Conservation (phyloP, 768 basidiomycete genomes). For the Tylopilus subfusipes region DNA sequence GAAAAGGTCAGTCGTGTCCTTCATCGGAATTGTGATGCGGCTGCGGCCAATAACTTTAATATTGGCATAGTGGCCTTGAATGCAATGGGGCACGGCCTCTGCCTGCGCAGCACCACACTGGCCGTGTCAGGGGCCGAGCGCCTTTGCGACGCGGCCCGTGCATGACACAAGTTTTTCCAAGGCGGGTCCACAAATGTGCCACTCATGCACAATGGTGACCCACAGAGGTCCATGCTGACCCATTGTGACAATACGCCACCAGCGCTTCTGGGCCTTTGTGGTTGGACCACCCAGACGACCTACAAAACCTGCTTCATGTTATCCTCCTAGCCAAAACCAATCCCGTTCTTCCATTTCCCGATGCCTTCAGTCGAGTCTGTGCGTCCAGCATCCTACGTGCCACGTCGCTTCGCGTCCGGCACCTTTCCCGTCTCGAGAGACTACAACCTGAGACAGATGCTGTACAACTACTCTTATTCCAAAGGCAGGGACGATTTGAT, state of each 20-base stretch:
- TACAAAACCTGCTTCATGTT: slow-evolving; percentile 13
- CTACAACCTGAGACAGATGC: slow-evolving; percentile 28
- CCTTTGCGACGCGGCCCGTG: slow-evolving; percentile 1
- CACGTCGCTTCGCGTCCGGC: slow-evolving; percentile 21
- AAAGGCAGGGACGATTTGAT: background rate
- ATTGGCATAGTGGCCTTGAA: background rate
- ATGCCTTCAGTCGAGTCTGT: slow-evolving; percentile 9
- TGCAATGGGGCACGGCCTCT: background rate
- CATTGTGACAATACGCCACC: slow-evolving; percentile 12
- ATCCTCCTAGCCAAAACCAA: background rate
- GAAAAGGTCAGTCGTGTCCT: background rate
- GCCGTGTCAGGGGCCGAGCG: background rate
- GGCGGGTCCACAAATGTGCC: background rate
- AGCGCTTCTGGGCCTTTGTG: background rate
- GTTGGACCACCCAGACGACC: slow-evolving; percentile 5
- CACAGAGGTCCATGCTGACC: background rate
- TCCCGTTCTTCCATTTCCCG: background rate
- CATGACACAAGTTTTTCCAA: background rate
- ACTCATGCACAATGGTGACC: background rate
- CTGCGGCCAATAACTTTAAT: background rate
- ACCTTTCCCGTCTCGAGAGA: slow-evolving; percentile 28
- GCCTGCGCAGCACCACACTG: background rate
- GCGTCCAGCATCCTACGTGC: slow-evolving; percentile 12
- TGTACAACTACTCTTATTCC: slow-evolving; percentile 19
- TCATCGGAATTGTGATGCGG: background rate